Conservation (phyloP, 2,329 filamentous ascomycete species). For the Albophoma yamanashiensis region DNA sequence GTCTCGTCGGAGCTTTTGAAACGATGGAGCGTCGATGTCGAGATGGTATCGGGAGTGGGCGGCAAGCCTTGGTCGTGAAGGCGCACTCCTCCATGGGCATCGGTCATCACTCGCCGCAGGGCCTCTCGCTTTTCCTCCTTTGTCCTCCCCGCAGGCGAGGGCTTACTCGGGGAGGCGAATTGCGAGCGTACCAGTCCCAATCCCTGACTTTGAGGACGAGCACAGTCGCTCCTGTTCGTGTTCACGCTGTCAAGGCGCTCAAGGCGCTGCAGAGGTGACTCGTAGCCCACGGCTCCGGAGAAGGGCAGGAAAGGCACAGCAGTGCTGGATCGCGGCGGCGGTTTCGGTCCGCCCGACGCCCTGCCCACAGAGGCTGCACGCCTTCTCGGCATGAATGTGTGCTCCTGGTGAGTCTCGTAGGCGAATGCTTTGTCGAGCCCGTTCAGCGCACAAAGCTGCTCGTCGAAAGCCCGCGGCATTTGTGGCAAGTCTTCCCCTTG, state of each 20-base stretch:
- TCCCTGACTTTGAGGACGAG: constrained; percentile 18
- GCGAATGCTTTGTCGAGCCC: constrained; percentile 8
- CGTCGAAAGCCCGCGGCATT: constrained; percentile 12
- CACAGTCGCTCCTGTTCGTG: constrained; percentile 16
- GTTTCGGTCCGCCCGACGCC: neutral
- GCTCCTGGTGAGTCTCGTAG: neutral
- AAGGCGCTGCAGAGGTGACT: constrained; percentile 35
- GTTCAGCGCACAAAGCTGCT: constrained; percentile 19
- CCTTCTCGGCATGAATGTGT: neutral
- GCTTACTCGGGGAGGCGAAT: constrained; percentile 8
- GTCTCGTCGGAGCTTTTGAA: constrained; percentile 41
- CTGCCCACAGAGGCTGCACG: constrained; percentile 16
- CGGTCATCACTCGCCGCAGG: constrained; percentile 37
- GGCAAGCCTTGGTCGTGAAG: constrained; percentile 35
- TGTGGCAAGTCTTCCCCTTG: constrained; percentile 20
- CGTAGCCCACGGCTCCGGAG: constrained; percentile 19
- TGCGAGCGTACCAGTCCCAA: constrained; percentile 8
- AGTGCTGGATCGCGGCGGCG: constrained; percentile 12
- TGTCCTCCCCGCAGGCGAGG: constrained; percentile 13
- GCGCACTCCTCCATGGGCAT: constrained; percentile 28
- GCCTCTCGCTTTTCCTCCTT: constrained; percentile 38
- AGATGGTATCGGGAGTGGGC: constrained; percentile 50
- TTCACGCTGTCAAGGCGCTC: constrained; percentile 29
- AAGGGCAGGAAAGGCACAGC: constrained; percentile 32
- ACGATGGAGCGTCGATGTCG: constrained; percentile 40